Conservation (phyloP, 352 stramenopile genomes). For the Thalassiosira delicatula region DNA sequence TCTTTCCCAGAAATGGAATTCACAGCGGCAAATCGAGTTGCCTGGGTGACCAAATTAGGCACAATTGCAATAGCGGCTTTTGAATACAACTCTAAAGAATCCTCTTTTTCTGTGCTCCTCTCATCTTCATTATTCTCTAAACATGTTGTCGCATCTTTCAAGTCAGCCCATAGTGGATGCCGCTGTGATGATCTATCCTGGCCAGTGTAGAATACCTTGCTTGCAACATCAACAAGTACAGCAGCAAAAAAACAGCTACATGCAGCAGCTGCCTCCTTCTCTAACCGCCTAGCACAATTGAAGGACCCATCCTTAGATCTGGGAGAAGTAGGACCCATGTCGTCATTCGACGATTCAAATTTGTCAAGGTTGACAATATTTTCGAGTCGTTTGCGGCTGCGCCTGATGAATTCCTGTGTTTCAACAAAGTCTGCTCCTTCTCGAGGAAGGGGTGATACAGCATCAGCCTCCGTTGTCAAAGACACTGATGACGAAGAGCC, state of each 20-base stretch:
- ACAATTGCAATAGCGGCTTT: slow-evolving; percentile 29
- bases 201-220: slow-evolving; percentile 33
- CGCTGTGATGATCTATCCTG: slow-evolving; percentile 26
- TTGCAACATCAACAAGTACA: slow-evolving; percentile 51
- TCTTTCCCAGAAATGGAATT: slow-evolving; percentile 61
- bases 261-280: slow-evolving; percentile 64
- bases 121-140: slow-evolving; percentile 25
- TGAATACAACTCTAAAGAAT: slow-evolving; percentile 44
- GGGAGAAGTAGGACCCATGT: slow-evolving; percentile 23
- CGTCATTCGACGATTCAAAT: slow-evolving; percentile 67
- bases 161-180: slow-evolving; percentile 35
- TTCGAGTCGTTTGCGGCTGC: slow-evolving; percentile 66
- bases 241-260: slow-evolving; percentile 70
- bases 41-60: slow-evolving; percentile 46
- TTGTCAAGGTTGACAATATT: slow-evolving; percentile 79
- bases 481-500: slow-evolving; percentile 37
- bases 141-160: slow-evolving; percentile 30
- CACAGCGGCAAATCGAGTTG: slow-evolving; percentile 39
- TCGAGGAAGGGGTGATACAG: slow-evolving; percentile 62
- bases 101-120: background rate
- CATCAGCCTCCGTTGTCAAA: slow-evolving; percentile 75
- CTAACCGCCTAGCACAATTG: slow-evolving; percentile 50
- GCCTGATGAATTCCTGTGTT: slow-evolving; percentile 64
- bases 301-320: slow-evolving; percentile 47
- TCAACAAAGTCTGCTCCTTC: slow-evolving; percentile 47